These are phyloP conservation scores for Backusella circina DNA, from an alignment of 192 early-diverging fungal species.

Conservation along the genomic window DNA sequence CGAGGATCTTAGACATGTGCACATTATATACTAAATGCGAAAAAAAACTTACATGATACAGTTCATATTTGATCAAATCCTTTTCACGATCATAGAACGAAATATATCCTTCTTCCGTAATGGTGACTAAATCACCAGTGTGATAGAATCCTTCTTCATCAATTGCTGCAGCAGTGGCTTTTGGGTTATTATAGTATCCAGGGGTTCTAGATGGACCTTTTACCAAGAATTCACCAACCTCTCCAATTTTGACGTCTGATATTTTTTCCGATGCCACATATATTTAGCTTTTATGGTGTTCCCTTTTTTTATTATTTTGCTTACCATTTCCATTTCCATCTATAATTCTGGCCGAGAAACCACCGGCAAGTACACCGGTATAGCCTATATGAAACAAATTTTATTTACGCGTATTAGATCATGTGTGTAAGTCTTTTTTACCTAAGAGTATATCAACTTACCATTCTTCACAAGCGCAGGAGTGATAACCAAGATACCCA, in stretches of 20 bases:
- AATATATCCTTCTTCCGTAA: constrained; percentile 53
- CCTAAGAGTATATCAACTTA: not conserved
- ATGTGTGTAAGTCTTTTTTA: not conserved
- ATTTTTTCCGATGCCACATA: not conserved
- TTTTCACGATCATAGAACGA: constrained; percentile 72
- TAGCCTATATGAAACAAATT: constrained; percentile 17
- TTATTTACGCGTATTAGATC: constrained; percentile 2
- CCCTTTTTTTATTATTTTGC: not conserved
- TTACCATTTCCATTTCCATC: constrained; percentile 44
- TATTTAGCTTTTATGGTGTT: not conserved
- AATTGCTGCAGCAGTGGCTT: constrained; percentile 38
- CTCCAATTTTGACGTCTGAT: constrained; percentile 29
- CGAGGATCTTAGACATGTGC: not conserved
- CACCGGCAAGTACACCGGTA: constrained; percentile 33
- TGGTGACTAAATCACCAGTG: constrained; percentile 54
- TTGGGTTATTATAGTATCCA: constrained; percentile 40
- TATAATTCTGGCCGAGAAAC: constrained; percentile 36
- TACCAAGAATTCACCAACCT: constrained; percentile 51
- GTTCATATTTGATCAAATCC: constrained; percentile 50
- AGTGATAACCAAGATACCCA: not conserved
- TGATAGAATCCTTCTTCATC: constrained; percentile 54
- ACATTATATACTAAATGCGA: not conserved
- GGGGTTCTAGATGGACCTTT: constrained; percentile 40
- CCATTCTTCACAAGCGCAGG: not conserved
- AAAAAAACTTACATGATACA: constrained; percentile 54